Evolutionary conservation across 2,329 filamentous ascomycete genomes (phyloP).

Genomic region (Plectosphaerella cucumerina): DNA sequence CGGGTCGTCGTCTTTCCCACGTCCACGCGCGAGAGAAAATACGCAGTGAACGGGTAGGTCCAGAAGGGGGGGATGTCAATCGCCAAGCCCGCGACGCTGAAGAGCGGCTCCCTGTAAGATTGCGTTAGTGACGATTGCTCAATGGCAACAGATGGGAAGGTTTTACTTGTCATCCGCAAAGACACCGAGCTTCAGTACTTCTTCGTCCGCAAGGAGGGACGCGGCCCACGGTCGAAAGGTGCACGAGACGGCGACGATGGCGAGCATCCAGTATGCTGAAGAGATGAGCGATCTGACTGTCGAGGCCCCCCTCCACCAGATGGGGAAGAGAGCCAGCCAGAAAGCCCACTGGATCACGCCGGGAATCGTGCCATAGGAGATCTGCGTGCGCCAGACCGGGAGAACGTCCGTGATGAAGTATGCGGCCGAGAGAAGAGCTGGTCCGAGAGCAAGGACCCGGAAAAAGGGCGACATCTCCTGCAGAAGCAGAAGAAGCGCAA

Average conservation of each 20-base stretch:
- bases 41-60: background rate
- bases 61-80: background rate
- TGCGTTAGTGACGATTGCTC: background rate
- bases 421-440: background rate
- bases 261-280: background rate
- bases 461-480: background rate
- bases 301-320: background rate
- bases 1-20: background rate
- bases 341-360: background rate
- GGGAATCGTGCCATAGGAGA: background rate
- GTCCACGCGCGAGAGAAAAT: background rate
- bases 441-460: conserved; percentile 1
- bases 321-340: background rate
- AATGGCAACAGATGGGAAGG: background rate
- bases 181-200: background rate
- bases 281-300: background rate
- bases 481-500: background rate
- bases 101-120: background rate
- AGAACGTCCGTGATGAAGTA: background rate
- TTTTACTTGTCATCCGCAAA: background rate
- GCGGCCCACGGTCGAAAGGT: background rate
- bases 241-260: background rate
- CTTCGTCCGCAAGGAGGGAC: background rate
- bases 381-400: background rate
- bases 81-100: background rate